These are phyloP conservation scores for Diplodia intermedia DNA, from an alignment of 2,329 filamentous ascomycete genomes.

Conservation along the genomic window DNA sequence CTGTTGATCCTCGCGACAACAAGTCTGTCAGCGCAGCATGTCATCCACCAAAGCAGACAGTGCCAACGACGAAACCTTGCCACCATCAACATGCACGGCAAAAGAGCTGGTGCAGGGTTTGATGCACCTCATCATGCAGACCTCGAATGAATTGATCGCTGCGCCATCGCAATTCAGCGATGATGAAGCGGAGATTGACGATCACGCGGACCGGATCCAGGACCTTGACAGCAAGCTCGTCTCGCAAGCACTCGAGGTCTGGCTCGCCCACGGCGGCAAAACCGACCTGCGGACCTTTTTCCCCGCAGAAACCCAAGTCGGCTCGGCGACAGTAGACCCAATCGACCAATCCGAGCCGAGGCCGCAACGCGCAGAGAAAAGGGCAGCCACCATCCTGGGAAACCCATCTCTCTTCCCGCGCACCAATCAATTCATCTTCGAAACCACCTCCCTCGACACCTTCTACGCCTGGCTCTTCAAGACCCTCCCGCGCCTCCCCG, in stretches of 20 bases:
- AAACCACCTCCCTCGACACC: background rate
- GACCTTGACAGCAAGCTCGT: slow-evolving; percentile 1
- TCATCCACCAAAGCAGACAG: background rate
- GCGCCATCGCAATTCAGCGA: no score
- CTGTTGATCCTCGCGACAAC: background rate
- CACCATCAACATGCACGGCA: background rate
- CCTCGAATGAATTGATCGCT: background rate
- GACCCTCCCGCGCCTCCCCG: background rate
- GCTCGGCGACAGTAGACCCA: no score
- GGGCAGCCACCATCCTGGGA: background rate
- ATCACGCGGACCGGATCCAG: background rate
- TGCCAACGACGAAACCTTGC: background rate
- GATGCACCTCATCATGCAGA: background rate
- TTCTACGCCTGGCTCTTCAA: background rate
- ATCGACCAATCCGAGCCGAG: background rate
- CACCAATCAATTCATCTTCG: background rate
- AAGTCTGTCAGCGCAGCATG: background rate
- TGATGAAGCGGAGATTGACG: background rate
- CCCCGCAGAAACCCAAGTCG: background rate
- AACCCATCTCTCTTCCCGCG: background rate
- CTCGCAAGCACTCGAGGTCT: slow-evolving; percentile 1
- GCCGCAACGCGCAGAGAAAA: background rate
- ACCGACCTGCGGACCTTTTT: background rate
- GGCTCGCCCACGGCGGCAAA: background rate
- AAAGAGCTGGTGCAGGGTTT: background rate